Percentiles rank a stretch among this genome's conserved stretches.
Conservation (phyloP, 768 basidiomycete species). For the Postia placenta region DNA sequence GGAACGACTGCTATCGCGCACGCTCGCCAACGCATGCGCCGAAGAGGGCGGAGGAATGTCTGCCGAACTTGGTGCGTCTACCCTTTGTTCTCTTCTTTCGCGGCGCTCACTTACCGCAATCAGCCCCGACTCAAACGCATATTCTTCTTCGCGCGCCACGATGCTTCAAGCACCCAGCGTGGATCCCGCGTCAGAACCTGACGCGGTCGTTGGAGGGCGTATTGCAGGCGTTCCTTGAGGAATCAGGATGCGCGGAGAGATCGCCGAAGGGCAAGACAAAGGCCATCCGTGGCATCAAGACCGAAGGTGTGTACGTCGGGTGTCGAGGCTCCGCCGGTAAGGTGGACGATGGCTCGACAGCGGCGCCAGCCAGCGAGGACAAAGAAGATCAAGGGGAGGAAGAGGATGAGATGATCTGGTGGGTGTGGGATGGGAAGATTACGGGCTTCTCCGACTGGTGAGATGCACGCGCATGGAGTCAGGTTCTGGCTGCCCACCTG, state of each 20-base stretch:
- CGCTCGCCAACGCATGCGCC: slow-evolving; percentile 37
- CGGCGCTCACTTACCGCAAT: background rate
- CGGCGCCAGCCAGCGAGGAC: slow-evolving; percentile 5
- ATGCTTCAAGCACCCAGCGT: slow-evolving; percentile 39
- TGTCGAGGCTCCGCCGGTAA: slow-evolving; percentile 13
- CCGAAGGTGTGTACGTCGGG: slow-evolving; percentile 38
- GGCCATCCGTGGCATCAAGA: slow-evolving; percentile 16
- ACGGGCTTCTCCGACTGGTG: slow-evolving; percentile 44
- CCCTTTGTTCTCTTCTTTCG: background rate
- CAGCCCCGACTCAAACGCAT: slow-evolving; percentile 44
- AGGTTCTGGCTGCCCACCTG: background rate
- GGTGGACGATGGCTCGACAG: background rate
- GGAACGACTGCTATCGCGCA: slow-evolving; percentile 34
- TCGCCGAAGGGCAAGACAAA: slow-evolving; percentile 26
- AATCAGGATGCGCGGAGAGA: slow-evolving; percentile 17
- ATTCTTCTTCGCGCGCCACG: slow-evolving; percentile 42
- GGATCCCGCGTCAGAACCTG: slow-evolving; percentile 41
- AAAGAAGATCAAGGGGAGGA: slow-evolving; percentile 26
- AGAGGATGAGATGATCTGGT: slow-evolving; percentile 46
- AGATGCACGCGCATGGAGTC: background rate
- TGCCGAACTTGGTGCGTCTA: slow-evolving; percentile 32
- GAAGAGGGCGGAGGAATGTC: slow-evolving; percentile 38
- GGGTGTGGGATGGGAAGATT: slow-evolving; percentile 45
- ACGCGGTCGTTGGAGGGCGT: slow-evolving; percentile 30
- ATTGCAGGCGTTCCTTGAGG: slow-evolving; percentile 30